These are phyloP conservation scores for Chamaenerion angustifolium DNA, from an alignment of 345 rosid species.

Conservation along the genomic window DNA sequence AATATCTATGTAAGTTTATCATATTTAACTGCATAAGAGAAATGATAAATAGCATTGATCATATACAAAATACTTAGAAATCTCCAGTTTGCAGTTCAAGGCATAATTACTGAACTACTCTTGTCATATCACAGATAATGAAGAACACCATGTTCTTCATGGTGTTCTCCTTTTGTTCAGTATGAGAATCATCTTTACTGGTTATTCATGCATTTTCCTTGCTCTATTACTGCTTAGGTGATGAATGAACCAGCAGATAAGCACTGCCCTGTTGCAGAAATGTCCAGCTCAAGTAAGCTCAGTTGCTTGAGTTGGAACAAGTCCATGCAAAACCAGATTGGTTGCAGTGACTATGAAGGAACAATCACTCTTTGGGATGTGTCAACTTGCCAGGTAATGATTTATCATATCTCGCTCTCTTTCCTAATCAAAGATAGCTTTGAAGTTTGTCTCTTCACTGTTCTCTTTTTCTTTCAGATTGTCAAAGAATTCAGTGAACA, in stretches of 20 bases:
- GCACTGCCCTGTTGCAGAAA: slow-evolving; percentile 87
- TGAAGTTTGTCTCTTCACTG: background rate
- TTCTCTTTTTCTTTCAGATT: slow-evolving; percentile 28
- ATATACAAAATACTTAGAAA: no score
- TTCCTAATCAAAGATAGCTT: no score
- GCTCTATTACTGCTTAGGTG: slow-evolving; percentile 34
- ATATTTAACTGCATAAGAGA: no score
- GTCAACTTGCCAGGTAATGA: slow-evolving; percentile 67
- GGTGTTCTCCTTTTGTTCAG: no score
- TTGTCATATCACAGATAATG: no score
- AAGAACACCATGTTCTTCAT: no score
- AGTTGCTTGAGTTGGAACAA: slow-evolving; percentile 99
- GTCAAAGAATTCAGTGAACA: slow-evolving; percentile 97
- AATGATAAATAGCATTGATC: background rate
- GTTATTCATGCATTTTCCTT: no score
- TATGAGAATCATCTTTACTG: no score
- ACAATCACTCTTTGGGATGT: slow-evolving; percentile 98
- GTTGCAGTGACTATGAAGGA: slow-evolving; percentile 98
- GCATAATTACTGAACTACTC: no score
- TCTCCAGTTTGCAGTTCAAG: no score
- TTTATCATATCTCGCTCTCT: no score
- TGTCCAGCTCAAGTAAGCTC: slow-evolving; percentile 88
- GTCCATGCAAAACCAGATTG: slow-evolving; percentile 74
- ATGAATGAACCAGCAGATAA: slow-evolving; percentile 61
- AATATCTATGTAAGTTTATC: no score